A percentile compares a stretch with the other conserved stretches of the same genome.
Evolutionary conservation across 208 protist species (phyloP).

Genomic region (Trypanosomatidae sp.): DNA sequence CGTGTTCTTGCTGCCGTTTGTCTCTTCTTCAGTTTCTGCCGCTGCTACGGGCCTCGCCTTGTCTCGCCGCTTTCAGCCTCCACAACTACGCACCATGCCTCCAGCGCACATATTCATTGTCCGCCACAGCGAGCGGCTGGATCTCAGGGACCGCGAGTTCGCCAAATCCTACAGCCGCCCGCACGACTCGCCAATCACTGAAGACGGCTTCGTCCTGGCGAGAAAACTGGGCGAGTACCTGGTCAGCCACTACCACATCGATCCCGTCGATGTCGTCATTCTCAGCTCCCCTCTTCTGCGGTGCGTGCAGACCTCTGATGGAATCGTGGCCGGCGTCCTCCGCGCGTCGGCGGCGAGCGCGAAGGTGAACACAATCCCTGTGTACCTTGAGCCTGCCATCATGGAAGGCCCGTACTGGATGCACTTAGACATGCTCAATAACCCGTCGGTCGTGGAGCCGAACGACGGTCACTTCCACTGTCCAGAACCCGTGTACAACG

Average conservation of each 20-base stretch:
- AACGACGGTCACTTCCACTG: slow-evolving; percentile 23
- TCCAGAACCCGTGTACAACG: slow-evolving; percentile 37
- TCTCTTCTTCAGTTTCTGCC: not conserved
- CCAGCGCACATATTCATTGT: slow-evolving; percentile 39
- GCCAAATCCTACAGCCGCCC: slow-evolving; percentile 30
- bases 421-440: slow-evolving; percentile 43
- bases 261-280: slow-evolving; percentile 26
- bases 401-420: slow-evolving; percentile 50
- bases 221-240: slow-evolving; percentile 43
- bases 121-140: slow-evolving; percentile 58
- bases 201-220: slow-evolving; percentile 46
- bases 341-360: slow-evolving; percentile 8
- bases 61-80: not conserved
- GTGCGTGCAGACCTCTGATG: slow-evolving; percentile 54
- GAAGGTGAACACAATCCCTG: slow-evolving; percentile 12
- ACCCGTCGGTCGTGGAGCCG: slow-evolving; percentile 23
- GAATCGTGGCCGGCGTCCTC: slow-evolving; percentile 33
- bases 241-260: slow-evolving; percentile 17
- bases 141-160: slow-evolving; percentile 46
- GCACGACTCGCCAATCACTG: slow-evolving; percentile 67
- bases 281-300: slow-evolving; percentile 49
- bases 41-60: not conserved
- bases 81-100: slow-evolving; percentile 18
- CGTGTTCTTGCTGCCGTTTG: not conserved
- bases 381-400: slow-evolving; percentile 48